phyloP scores from a whole-genome alignment of 306 rosid genomes.

The Oemleria cerasiformis region DNA sequence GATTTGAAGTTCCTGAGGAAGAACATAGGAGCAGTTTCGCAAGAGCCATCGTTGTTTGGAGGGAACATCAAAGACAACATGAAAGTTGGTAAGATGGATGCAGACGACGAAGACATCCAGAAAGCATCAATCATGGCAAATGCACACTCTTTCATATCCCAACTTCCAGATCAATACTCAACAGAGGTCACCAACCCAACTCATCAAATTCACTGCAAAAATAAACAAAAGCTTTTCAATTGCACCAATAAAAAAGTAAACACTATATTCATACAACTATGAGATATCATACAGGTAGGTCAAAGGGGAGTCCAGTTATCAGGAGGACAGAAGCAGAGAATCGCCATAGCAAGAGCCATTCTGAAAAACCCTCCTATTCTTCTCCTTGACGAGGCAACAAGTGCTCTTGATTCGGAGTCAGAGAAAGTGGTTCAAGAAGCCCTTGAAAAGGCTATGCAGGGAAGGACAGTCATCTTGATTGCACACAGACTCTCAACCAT shows the following conservation, averaged over 20 bases:
- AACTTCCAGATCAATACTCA: conserved; percentile 68
- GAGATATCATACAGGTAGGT: conserved; percentile 50
- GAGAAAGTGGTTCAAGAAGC: conserved; percentile 84
- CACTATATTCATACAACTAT: background rate
- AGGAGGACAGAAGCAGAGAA: conserved; percentile 91
- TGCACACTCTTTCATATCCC: conserved; percentile 70
- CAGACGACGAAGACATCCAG: conserved; percentile 61
- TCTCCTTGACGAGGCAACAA: conserved; percentile 86
- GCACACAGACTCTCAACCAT: conserved; percentile 87
- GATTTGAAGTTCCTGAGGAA: conserved; percentile 68
- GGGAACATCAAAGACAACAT: conserved; percentile 73
- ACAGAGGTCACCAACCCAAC: conserved; percentile 54
- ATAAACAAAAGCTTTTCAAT: background rate
- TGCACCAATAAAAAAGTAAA: too few species aligned
- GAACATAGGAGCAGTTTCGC: conserved; percentile 72
- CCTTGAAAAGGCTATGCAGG: conserved; percentile 73
- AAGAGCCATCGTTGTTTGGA: conserved; percentile 74
- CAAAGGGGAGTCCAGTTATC: conserved; percentile 83
- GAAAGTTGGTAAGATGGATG: conserved; percentile 68
- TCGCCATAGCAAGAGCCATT: conserved; percentile 87
- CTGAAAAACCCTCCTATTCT: conserved; percentile 80
- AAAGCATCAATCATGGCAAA: conserved; percentile 72
- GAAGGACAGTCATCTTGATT: conserved; percentile 72
- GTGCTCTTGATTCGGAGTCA: conserved; percentile 88
- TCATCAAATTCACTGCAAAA: background rate